Evolutionary conservation across 75 land plant genomes (phyloP), one percentile per base, ranked within the genome.

Genomic region (Selaginella tamariscina): DNA sequence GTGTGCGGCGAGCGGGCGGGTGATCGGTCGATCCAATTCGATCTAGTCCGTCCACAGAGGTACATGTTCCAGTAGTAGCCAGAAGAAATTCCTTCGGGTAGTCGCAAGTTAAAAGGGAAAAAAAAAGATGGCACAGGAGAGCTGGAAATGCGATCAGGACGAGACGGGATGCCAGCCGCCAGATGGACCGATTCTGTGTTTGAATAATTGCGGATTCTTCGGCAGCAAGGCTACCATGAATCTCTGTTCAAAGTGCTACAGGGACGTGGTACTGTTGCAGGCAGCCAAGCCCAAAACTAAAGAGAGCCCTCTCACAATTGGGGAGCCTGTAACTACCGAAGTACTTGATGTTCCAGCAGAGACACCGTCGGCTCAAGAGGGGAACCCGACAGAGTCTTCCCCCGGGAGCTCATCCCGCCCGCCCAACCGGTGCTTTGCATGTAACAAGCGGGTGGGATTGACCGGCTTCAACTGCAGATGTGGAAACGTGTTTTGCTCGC

Each of bases 161-260:
- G 87, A 88, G 81, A 84, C 95, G 0, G 89, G 83, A 32, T 88
- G 89, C 78, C 94, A 92, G 74, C 79, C 87, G 44, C 87, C 82
- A 11, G 96, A 89, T 56, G 85, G 87, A 0, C 96, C 96, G 13
- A 80, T 86, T n/a, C 77, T 86, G 30, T 92, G 97, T 78, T 65
- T 79, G 21, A 92, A 89, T 72, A 89, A 93, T 65, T 93, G 98
- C 74, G 98, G 98, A 31, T 93, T 90, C 78, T 93, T 93, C 74
- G 98, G 98, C 23, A 90, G 91, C 67, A 78, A 83, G 0, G 85
- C 87, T 1, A 93, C 91, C 2, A 84, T 83, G 86, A 83, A 91
- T 28, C 68, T 93, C 77, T 93, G 98, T 60, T 93, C 98, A 32
- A 84, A 83, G 68, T 93, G 98, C 67, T 80, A 93, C 79, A 81